These are phyloP conservation scores for Hypoxylon cercidicola DNA, from an alignment of 495 filamentous ascomycete species.

Conservation along the genomic window DNA sequence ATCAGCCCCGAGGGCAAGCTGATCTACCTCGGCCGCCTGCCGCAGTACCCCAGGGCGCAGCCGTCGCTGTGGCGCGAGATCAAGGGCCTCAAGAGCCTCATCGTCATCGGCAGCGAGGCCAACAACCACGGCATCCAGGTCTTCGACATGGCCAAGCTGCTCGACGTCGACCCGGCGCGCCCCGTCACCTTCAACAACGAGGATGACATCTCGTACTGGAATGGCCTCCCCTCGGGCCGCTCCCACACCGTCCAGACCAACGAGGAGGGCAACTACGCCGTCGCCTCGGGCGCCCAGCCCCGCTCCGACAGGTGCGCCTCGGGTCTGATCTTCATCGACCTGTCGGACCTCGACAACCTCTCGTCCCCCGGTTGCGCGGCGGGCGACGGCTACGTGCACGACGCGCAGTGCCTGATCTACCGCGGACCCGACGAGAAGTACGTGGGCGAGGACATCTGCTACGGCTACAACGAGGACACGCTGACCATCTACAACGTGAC, in stretches of 20 bases:
- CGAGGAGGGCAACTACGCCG: slow-evolving; percentile 61
- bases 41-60: slow-evolving; percentile 53
- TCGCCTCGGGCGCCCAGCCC: slow-evolving; percentile 62
- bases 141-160: slow-evolving; percentile 62
- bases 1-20: slow-evolving; percentile 61
- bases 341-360: slow-evolving; percentile 60
- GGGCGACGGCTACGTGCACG: slow-evolving; percentile 68
- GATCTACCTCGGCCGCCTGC: slow-evolving; percentile 65
- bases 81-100: slow-evolving; percentile 53
- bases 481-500: slow-evolving; percentile 67
- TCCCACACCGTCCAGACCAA: slow-evolving; percentile 65
- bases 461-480: slow-evolving; percentile 66
- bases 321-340: slow-evolving; percentile 67
- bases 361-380: slow-evolving; percentile 62
- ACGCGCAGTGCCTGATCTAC: slow-evolving; percentile 70
- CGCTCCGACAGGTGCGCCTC: slow-evolving; percentile 57
- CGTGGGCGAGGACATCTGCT: slow-evolving; percentile 67
- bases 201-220: slow-evolving; percentile 54
- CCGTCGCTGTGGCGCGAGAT: slow-evolving; percentile 60
- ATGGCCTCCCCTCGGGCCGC: slow-evolving; percentile 57
- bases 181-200: slow-evolving; percentile 44
- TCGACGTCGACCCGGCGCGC: slow-evolving; percentile 41
- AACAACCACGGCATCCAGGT: slow-evolving; percentile 61
- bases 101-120: slow-evolving; percentile 63
- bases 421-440: slow-evolving; percentile 65